Percentiles rank a stretch among this genome's conserved stretches.
phyloP scores from a whole-genome alignment of 2,329 filamentous ascomycete genomes.

The Alternaria dauci region DNA sequence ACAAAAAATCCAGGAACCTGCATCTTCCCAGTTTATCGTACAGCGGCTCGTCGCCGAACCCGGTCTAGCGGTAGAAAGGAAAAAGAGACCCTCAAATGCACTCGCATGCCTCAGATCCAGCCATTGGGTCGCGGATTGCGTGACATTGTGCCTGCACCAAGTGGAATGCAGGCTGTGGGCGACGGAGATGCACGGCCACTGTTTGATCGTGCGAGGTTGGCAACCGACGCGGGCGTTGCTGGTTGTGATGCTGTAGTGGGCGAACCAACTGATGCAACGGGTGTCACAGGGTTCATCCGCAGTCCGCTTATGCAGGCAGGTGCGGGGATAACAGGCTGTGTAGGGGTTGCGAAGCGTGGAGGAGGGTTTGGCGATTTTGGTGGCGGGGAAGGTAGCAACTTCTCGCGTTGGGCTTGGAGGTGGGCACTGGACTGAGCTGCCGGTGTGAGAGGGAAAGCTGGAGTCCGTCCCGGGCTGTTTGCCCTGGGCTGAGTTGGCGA shows the following conservation, averaged over 20 bases:
- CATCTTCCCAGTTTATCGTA: conserved; percentile 23
- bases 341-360: conserved; percentile 15
- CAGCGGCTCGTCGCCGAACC: conserved; percentile 27
- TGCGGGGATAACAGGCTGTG: conserved; percentile 13
- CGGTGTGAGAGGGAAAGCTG: conserved; percentile 38
- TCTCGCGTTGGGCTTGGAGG: conserved; percentile 45
- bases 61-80: conserved; percentile 15
- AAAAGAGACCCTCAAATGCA: background rate
- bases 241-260: conserved; percentile 27
- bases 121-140: conserved; percentile 45
- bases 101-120: conserved; percentile 41
- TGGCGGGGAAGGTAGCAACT: conserved; percentile 45
- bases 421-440: conserved; percentile 38
- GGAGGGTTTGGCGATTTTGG: conserved; percentile 18
- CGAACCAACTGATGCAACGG: conserved; percentile 26
- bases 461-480: conserved; percentile 33
- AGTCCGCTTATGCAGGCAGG: conserved; percentile 38
- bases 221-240: conserved; percentile 24
- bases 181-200: conserved; percentile 30
- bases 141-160: conserved; percentile 50
- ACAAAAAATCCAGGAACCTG: conserved; percentile 8
- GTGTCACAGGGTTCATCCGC: conserved; percentile 49
- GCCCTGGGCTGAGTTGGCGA: conserved; percentile 27
- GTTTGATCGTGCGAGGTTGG: conserved; percentile 24
- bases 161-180: conserved; percentile 44